Base-by-base conservation (phyloP, 106 monocot genomes). In the Dioscorea dumetorum region DNA sequence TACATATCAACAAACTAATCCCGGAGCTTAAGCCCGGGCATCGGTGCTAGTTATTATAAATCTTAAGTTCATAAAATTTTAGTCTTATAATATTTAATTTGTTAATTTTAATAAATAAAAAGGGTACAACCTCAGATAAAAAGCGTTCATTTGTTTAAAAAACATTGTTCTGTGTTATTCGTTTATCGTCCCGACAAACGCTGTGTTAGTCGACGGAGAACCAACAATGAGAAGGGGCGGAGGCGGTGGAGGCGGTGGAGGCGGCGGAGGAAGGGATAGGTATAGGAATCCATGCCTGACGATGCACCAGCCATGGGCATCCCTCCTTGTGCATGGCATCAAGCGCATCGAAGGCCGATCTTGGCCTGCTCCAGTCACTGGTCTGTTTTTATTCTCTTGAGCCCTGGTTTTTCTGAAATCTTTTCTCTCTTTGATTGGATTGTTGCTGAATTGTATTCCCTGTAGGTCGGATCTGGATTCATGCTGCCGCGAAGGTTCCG, bases 291-390 rank as follows among this genome's bases (percentile, higher is more conserved):
- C 94, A n/a, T 95, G 94, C 74, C 74, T 95, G 58, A 95, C 91
- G 64, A 91, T 95, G 94, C 94, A 95, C 76, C 94, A 95, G 75
- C 94, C 94, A 1, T 95, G 94, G 94, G 91, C 91, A 2, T 95
- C 94, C 4, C 81, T 91, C 32, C 81, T 95, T 7, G 77, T 95
- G 50, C 70, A 95, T 67, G 91, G 90, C 57, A 91, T 95, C 81
- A 95, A 95, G 81, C 85, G 88, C 67, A 70, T 95, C 61, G 94
- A 95, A 74, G 91, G 94, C 4, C 67, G 94, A 73, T 91, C 94
- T 12, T 95, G 94, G 91, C 83, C 87, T n/a, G 76, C 94, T 24
- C 94, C 91, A 22, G 32, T 91, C 50, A 88, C 79, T 10, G 94
- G 94, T 94, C 12, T 24, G 19, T 31, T 48, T 8, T 18, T 22